Evolutionary conservation across 2,329 filamentous ascomycete genomes (phyloP), one percentile per base, ranked within the genome.

Genomic region (Trematosphaeria pertusa): DNA sequence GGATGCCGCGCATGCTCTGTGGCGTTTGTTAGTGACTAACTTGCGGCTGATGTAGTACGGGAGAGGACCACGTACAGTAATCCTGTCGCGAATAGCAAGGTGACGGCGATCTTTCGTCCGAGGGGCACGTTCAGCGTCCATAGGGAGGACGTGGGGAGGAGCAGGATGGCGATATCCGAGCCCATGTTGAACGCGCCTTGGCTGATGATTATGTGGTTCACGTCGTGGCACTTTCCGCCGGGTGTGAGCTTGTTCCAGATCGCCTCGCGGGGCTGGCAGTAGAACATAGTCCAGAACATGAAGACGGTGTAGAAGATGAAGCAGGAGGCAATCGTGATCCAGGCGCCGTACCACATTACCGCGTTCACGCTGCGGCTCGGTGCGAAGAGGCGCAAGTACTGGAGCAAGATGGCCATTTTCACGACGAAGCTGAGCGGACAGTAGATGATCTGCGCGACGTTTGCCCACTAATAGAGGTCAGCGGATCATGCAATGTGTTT

Each of bases 321-420:
- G 2, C 52, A 58, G 6, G 52, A 50, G 9, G 41, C 38, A 9
- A 64, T 61, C 1, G 49, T 61, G 1, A 40, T 14, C 58, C 60
- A 64, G 3, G 60, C 48, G 4, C 60, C 63, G 20, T 54, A 64
- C 44, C 49, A 66, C 60, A 66, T 62, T 9, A 56, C 33, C 26
- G 43, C 44, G 47, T 64, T 59, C 3, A 50, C 38, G 15, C 43
- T 52, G 15, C 57, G 58, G 12, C 43, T 50, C 1, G 63, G 63
- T 1, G 61, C 61, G 35, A 67, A 67, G 2, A 67, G 50, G 4
- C 57, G 54, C 18, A 65, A 49, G 20, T 67, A 67, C 28, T 67
- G 63, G 18, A 62, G 41, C 11, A 67, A 43, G 15, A 67, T 61
- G 9, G 61, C 53, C 52, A 61, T 62, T 39, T 67, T 67, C 9